Evolutionary conservation across 1,284 basidiomycete genomes (phyloP).

Genomic region (Boletus sp.): DNA sequence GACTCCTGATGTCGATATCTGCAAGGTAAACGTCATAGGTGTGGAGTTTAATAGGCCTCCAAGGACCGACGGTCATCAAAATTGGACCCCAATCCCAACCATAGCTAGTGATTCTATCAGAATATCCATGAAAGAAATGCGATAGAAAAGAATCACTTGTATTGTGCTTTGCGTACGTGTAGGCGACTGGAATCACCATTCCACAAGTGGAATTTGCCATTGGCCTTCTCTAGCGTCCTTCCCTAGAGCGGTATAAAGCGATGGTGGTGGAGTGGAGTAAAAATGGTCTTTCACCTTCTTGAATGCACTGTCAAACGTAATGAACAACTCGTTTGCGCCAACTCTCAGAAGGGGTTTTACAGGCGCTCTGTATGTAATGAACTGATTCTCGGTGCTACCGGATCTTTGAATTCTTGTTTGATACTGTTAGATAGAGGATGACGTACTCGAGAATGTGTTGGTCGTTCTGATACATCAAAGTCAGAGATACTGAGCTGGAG

Average conservation of each 20-base stretch:
- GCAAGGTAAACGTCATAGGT: slow-evolving; percentile 64
- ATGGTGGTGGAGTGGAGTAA: neutral
- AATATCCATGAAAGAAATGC: neutral
- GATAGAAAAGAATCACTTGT: slow-evolving; percentile 58
- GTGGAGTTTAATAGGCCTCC: slow-evolving; percentile 76
- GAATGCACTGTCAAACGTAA: slow-evolving; percentile 80
- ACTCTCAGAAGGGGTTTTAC: slow-evolving; percentile 57
- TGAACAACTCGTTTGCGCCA: slow-evolving; percentile 67
- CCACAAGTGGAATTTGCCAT: slow-evolving; percentile 70
- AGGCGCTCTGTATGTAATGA: slow-evolving; percentile 66
- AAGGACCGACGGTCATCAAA: slow-evolving; percentile 78
- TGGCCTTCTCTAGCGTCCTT: slow-evolving; percentile 62
- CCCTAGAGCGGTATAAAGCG: slow-evolving; percentile 46
- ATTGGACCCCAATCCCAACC: slow-evolving; percentile 89
- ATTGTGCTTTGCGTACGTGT: slow-evolving; percentile 89
- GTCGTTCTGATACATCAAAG: slow-evolving; percentile 59
- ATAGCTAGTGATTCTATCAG: slow-evolving; percentile 52
- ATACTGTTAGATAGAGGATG: neutral
- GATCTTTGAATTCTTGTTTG: slow-evolving; percentile 3
- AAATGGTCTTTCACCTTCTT: slow-evolving; percentile 52
- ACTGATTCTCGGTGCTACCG: slow-evolving; percentile 74
- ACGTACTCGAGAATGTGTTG: slow-evolving; percentile 62
- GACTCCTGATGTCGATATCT: slow-evolving; percentile 62
- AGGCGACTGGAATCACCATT: slow-evolving; percentile 88
- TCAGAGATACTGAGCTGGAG: slow-evolving; percentile 3